Conservation (phyloP, 1,284 basidiomycete species). For the Pyrrhoderma noxium region DNA sequence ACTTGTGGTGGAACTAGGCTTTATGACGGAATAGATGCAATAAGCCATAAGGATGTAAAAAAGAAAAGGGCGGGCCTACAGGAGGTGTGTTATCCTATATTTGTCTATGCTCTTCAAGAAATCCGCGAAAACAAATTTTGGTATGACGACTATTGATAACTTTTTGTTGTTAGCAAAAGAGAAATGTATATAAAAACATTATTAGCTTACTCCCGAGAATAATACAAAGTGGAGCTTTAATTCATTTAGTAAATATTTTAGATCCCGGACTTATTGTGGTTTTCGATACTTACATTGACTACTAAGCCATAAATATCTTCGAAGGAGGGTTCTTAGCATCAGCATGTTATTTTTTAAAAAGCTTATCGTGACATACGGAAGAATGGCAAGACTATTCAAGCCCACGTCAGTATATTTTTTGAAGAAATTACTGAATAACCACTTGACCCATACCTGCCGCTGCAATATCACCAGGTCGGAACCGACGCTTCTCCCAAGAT, state of each 20-base stretch:
- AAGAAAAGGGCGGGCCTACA: conserved; percentile 34
- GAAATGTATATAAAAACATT: conserved; percentile 8
- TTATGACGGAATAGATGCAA: too few relatives aligned
- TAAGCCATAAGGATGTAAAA: conserved; percentile 20
- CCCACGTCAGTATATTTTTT: not conserved
- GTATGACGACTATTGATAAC: conserved; percentile 62
- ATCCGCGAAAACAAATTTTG: conserved; percentile 61
- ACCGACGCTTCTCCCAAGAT: conserved; percentile 29
- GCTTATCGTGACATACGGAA: conserved; percentile 33
- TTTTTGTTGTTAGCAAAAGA: conserved; percentile 21
- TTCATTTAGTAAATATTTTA: not conserved
- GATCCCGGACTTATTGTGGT: conserved; percentile 7
- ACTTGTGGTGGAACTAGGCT: conserved; percentile 65
- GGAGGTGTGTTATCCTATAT: conserved; percentile 58
- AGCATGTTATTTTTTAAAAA: conserved; percentile 19
- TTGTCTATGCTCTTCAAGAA: conserved; percentile 65
- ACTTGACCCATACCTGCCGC: conserved; percentile 36
- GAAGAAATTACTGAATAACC: not conserved
- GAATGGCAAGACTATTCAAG: conserved; percentile 27
- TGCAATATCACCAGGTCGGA: conserved; percentile 48
- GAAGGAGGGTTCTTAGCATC: not conserved
- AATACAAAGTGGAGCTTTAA: conserved; percentile 46
- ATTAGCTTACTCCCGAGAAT: conserved; percentile 43
- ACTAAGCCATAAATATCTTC: conserved; percentile 69
- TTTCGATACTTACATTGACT: conserved; percentile 39